Evolutionary conservation across 2,329 filamentous ascomycete genomes (phyloP).

Genomic region (Xylaria sp.): DNA sequence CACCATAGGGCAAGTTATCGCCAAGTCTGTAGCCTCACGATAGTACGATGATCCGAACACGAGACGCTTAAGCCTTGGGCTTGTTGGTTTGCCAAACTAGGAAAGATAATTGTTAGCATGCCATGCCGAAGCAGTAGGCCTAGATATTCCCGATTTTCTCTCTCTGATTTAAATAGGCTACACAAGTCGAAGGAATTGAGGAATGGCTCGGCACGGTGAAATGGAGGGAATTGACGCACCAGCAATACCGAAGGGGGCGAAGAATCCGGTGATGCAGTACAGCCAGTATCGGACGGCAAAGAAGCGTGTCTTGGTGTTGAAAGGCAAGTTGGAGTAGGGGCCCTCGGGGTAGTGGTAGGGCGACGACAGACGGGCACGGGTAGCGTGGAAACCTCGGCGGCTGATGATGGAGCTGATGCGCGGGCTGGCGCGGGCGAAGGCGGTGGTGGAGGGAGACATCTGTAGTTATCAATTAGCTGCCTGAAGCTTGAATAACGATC

Average conservation of each 20-base stretch:
- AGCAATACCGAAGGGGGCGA: conserved; percentile 67
- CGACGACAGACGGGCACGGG: conserved; percentile 81
- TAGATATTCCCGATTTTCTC: not conserved
- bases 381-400: conserved; percentile 94
- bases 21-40: not conserved
- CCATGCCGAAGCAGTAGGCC: not conserved
- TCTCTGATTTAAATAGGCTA: not conserved
- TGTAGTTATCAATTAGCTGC: conserved; percentile 55
- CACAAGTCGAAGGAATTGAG: not conserved
- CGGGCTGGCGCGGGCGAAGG: conserved; percentile 63
- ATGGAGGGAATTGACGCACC: conserved; percentile 52
- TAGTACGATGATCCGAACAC: conserved; percentile 5
- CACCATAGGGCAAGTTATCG: not conserved
- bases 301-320: conserved; percentile 90
- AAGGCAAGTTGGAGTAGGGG: conserved; percentile 91
- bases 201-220: not conserved
- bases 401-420: conserved; percentile 71
- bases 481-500: conserved; percentile 4
- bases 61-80: conserved; percentile 48
- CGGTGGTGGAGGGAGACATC: conserved; percentile 83
- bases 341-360: conserved; percentile 99
- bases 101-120: conserved; percentile 13
- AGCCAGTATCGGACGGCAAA: conserved; percentile 85
- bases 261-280: conserved; percentile 65
- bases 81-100: conserved; percentile 59